Evolutionary conservation across 345 rosid genomes (phyloP).

Genomic region (Bruguiera parviflora): DNA sequence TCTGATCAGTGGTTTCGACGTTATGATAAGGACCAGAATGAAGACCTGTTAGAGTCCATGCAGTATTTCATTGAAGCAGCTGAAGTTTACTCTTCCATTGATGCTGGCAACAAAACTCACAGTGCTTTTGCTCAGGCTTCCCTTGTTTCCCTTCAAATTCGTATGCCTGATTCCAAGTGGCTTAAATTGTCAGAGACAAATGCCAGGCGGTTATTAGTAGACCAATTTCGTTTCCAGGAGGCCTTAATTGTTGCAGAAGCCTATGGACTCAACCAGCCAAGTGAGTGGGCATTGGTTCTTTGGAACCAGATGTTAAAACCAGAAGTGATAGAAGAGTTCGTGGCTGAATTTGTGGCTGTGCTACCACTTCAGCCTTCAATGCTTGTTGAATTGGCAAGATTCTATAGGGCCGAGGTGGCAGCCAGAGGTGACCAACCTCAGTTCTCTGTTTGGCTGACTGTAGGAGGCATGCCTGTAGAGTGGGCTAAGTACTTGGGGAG

Average conservation of each 20-base stretch:
- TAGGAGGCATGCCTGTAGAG: conserved; percentile 89
- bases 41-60: conserved; percentile 92
- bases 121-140: conserved; percentile 88
- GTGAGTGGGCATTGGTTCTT: conserved; percentile 90
- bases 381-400: conserved; percentile 80
- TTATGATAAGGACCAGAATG: conserved; percentile 82
- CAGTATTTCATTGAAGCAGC: conserved; percentile 93
- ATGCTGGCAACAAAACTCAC: conserved; percentile 91
- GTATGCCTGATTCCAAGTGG: conserved; percentile 96
- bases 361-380: conserved; percentile 87
- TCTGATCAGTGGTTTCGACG: conserved; percentile 70
- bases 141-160: conserved; percentile 90
- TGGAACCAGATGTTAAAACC: conserved; percentile 98
- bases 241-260: conserved; percentile 98
- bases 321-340: conserved; percentile 79
- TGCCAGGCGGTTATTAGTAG: conserved; percentile 80
- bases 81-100: conserved; percentile 84
- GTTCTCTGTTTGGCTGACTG: conserved; percentile 91
- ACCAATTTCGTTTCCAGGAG: conserved; percentile 90
- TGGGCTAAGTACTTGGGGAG: conserved; percentile 91
- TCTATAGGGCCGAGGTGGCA: conserved; percentile 80
- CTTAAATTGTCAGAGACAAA: conserved; percentile 79
- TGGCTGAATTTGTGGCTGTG: conserved; percentile 90
- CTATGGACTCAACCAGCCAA: conserved; percentile 86
- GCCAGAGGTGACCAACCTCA: conserved; percentile 97